Evolutionary conservation across 768 basidiomycete genomes (phyloP), one percentile per base, ranked within the genome.

Genomic region (Termitomyces sp.): DNA sequence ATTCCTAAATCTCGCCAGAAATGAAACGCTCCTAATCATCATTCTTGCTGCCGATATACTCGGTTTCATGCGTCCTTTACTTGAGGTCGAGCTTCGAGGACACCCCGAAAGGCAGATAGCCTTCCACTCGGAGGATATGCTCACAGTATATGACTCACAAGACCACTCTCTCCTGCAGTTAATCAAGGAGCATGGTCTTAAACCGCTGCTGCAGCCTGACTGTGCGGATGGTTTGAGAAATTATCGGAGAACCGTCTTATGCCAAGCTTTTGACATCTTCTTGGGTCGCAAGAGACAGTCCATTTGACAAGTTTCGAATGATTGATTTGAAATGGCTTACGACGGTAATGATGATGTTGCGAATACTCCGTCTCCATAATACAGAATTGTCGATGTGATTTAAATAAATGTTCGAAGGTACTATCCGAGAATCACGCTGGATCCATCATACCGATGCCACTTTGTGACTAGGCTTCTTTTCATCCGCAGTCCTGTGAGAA

Each of bases 11-110:
- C 27, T 57, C 6, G 52, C 61, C 14, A 52, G 32, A 46, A 7
- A 42, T 16, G 36, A 54, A 10, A 13, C 32, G 5, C 18, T 59
- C 13, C 46, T 36, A 18, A 24, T 12, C 14, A 50, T 63, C 13
- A 13, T 63, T 44, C 20, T 57, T 6, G 58, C 47, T n/a, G 51
- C 61, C 9, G 55, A 63, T 32, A 24, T 60, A 4, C 59, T 63
- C 18, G 53, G 59, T 52, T 32, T 63, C 20, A 43, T 60, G 42
- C 59, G 53, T 3, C 59, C 59, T 12, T 43, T 59, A 3, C 58
- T 59, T 16, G 56, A 59, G 16, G 36, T 50, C 5, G 59, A 59
- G 31, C 44, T 60, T 13, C 50, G 59, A 14, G 9, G 39, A 12
- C 27, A 46, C 36, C 22, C 24, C 18, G 29, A 34, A 18, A 42